Percentiles rank a stretch among this genome's conserved stretches.
Conservation (phyloP, 495 filamentous ascomycete species). For the Opeltia flavorubescens region DNA sequence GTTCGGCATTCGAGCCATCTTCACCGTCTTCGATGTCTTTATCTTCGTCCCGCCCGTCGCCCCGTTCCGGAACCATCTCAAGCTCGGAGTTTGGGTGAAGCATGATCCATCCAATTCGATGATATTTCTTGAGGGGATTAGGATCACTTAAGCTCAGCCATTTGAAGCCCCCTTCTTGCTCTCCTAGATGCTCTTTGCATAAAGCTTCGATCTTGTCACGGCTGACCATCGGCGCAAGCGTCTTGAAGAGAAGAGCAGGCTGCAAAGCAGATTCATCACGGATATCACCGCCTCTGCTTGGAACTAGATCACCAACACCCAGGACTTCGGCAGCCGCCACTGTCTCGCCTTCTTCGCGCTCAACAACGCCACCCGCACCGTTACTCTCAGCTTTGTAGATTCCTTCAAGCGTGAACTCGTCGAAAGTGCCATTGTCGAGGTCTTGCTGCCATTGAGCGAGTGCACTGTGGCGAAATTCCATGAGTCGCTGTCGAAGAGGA, state of each 20-base stretch:
- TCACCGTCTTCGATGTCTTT: conserved; percentile 46
- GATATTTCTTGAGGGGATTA: conserved; percentile 90
- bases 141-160: conserved; percentile 91
- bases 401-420: conserved; percentile 88
- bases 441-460: conserved; percentile 80
- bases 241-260: conserved; percentile 93
- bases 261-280: conserved; percentile 70
- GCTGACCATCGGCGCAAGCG: conserved; percentile 89
- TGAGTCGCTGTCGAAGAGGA: conserved; percentile 50
- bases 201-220: conserved; percentile 86
- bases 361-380: conserved; percentile 68
- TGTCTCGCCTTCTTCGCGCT: conserved; percentile 90
- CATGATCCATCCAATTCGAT: conserved; percentile 98
- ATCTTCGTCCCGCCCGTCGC: conserved; percentile 52
- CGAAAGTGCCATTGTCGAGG: conserved; percentile 67
- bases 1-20: conserved; percentile 31
- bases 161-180: conserved; percentile 74
- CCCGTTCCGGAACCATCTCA: conserved; percentile 27
- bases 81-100: conserved; percentile 58
- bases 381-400: conserved; percentile 91
- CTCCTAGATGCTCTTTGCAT: conserved; percentile 80
- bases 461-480: conserved; percentile 55
- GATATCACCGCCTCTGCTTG: conserved; percentile 62
- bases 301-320: conserved; percentile 77
- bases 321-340: conserved; percentile 83